Conservation (phyloP, 1,139 yeast genomes). For the Hanseniaspora uvarum region DNA sequence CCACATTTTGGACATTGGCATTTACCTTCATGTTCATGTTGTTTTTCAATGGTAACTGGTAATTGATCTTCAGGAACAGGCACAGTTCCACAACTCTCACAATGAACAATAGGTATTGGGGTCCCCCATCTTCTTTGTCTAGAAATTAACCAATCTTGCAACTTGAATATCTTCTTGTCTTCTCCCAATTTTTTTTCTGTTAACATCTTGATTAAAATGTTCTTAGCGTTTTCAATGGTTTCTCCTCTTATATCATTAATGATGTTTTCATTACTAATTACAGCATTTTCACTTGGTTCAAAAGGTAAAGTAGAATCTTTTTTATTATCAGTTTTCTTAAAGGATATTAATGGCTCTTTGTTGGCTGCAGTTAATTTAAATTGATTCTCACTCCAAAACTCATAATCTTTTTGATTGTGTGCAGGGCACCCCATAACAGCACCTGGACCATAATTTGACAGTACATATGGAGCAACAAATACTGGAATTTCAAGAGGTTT, state of each 20-base stretch:
- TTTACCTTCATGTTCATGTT: slow-evolving; percentile 41
- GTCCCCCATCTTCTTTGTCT: slow-evolving; percentile 98
- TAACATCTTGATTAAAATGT: slow-evolving; percentile 39
- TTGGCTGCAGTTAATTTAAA: slow-evolving; percentile 19
- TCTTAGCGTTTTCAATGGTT: slow-evolving; percentile 42
- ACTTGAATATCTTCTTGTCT: slow-evolving; percentile 45
- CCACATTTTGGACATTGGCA: slow-evolving; percentile 70
- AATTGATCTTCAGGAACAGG: slow-evolving; percentile 79
- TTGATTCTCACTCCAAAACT: slow-evolving; percentile 49
- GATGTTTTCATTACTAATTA: slow-evolving; percentile 36
- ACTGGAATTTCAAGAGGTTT: slow-evolving; percentile 45
- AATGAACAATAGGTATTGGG: slow-evolving; percentile 88
- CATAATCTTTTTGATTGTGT: slow-evolving; percentile 74
- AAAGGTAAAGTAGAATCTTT: slow-evolving; percentile 35
- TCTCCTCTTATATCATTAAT: slow-evolving; percentile 48
- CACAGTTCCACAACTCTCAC: slow-evolving; percentile 73
- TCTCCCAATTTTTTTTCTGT: slow-evolving; percentile 37
- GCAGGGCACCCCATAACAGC: slow-evolving; percentile 99
- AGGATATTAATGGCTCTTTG: not conserved
- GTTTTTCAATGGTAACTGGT: slow-evolving; percentile 69
- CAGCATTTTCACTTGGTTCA: slow-evolving; percentile 41
- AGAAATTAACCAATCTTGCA: slow-evolving; percentile 89
- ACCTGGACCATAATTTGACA: slow-evolving; percentile 73
- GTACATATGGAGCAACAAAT: slow-evolving; percentile 82
- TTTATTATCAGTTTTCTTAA: not conserved